Base-by-base conservation (phyloP, 2,329 filamentous ascomycete genomes). In the Fusarium dimerum region DNA sequence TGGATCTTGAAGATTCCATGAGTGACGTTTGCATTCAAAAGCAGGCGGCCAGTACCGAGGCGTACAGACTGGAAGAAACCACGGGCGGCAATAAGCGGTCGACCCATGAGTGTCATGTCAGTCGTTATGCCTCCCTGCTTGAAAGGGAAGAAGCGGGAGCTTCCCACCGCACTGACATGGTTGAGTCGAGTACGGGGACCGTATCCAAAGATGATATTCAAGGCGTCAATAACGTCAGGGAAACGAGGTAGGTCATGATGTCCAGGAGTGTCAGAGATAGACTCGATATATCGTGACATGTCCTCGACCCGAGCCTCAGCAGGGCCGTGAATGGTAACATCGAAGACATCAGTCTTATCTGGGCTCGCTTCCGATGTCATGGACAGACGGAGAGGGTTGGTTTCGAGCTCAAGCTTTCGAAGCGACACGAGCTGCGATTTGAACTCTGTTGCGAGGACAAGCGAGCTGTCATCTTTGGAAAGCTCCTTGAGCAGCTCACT, bases 11-110 rank as follows among this genome's bases (percentile, higher is more conserved):
- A 84, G 16, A 82, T 73, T 3, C 76, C 78, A 55, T 83, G 77
- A 0, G 78, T 78, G 10, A 82, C 76, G 50, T 85, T 84, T 43
- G 73, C 71, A 54, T 85, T 85, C 26, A 84, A 67, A 0, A 85
- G 72, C 2, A 84, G 60, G 0, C 79, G 72, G 2, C 79, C 80
- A 0, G 81, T 84, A 1, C 77, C 77, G 1, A 80, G 70, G 6
- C 81, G 78, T 3, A 78, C 73, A 32, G 80, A 83, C 61, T 82
- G 78, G 50, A 83, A 83, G 58, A 79, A 83, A 1, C 82, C 82
- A 15, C 81, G 76, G 2, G 78, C 68, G 30, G 79, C 73, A 8
- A 70, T 42, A 17, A 79, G 68, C 8, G 69, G 61, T 11, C 67
- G 68, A 1, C 61, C 61, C 0, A 32, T 69, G 66, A 6, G 50